phyloP scores from a whole-genome alignment of 169 alveolate species.

The Cryptosporidium viatorum region DNA sequence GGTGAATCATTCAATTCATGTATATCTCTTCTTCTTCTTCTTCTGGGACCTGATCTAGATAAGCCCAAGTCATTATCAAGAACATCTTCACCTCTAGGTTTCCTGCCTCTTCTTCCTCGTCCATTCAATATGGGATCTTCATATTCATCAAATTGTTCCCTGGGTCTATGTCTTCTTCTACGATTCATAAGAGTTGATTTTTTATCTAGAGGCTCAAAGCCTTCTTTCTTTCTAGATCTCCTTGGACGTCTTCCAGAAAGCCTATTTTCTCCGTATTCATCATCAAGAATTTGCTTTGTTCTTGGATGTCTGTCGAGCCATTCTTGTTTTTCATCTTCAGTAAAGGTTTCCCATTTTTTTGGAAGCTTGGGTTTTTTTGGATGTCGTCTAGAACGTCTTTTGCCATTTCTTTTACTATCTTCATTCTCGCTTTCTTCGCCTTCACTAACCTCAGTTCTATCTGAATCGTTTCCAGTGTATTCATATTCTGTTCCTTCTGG shows the following conservation, averaged over 20 bases:
- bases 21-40: not conserved
- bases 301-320: conserved; percentile 32
- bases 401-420: not conserved
- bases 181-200: not conserved
- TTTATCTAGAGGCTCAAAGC: not conserved
- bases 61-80: not conserved
- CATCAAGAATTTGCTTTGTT: not conserved
- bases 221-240: not conserved
- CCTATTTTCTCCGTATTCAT: not conserved
- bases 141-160: not conserved
- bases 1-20: not conserved
- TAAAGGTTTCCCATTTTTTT: conserved; percentile 19
- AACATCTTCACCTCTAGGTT: not conserved
- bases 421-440: not conserved
- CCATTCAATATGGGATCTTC: not conserved
- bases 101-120: conserved; percentile 28
- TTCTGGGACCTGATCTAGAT: conserved; percentile 8
- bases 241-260: conserved; percentile 1
- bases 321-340: conserved; percentile 42
- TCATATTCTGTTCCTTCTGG: conserved; percentile 15
- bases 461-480: conserved; percentile 21
- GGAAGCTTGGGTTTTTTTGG: conserved; percentile 20
- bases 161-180: not conserved
- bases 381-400: not conserved
- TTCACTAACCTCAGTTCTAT: not conserved